Percentiles rank a stretch among this genome's conserved stretches.
Evolutionary conservation across 2,329 filamentous ascomycete genomes (phyloP).

Genomic region (Colletotrichum tropicicola): DNA sequence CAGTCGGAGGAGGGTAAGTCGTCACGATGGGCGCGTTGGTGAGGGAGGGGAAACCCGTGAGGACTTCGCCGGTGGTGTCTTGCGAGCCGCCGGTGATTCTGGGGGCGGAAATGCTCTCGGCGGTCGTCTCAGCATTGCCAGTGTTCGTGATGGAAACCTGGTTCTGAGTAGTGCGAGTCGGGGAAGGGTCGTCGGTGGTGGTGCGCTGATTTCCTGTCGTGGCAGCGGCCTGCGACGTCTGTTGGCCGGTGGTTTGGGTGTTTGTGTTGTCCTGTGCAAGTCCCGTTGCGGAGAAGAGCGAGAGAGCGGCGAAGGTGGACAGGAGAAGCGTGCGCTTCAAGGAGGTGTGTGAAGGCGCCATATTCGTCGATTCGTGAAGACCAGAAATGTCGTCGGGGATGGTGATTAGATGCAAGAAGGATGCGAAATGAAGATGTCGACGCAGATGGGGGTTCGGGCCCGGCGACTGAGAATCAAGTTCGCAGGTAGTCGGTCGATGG

Average conservation of each 20-base stretch:
- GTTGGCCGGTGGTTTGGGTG: background rate
- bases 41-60: constrained; percentile 51
- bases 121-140: constrained; percentile 27
- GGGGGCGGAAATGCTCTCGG: constrained; percentile 18
- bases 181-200: constrained; percentile 20
- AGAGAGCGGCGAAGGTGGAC: constrained; percentile 75
- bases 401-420: background rate
- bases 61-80: constrained; percentile 32
- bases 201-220: constrained; percentile 15
- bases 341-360: constrained; percentile 22
- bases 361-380: background rate
- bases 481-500: background rate
- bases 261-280: constrained; percentile 41
- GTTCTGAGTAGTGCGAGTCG: constrained; percentile 27
- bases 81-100: constrained; percentile 34
- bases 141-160: constrained; percentile 35
- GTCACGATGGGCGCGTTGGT: constrained; percentile 49
- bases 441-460: background rate
- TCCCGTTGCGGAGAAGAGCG: constrained; percentile 40
- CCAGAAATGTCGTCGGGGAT: background rate
- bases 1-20: constrained; percentile 75
- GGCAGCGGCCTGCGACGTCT: constrained; percentile 18
- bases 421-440: background rate
- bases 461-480: background rate
- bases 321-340: constrained; percentile 66